Evolutionary conservation across 2,329 filamentous ascomycete genomes (phyloP).

Genomic region (Aspergillus sergii): DNA sequence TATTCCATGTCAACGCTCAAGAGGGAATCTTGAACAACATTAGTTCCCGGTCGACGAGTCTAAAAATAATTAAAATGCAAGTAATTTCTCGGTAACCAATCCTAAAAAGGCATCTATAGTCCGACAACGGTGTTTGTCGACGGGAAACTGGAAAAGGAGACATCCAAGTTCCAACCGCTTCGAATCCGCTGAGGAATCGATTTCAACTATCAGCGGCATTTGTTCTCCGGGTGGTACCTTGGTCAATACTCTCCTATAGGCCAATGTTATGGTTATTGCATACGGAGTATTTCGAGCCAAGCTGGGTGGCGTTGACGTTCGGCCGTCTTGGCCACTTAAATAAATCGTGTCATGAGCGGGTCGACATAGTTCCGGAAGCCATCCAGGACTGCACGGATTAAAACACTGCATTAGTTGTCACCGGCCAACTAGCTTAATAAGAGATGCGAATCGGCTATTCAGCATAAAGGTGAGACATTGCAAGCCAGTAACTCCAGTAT

Average conservation of each 20-base stretch:
- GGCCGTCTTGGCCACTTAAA: background rate
- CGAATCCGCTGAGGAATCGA: background rate
- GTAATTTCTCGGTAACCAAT: background rate
- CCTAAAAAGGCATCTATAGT: background rate
- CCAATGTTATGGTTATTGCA: background rate
- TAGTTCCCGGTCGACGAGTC: background rate
- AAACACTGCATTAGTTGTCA: background rate
- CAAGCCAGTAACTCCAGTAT: background rate
- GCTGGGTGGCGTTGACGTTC: background rate
- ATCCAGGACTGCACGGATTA: background rate
- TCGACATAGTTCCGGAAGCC: background rate
- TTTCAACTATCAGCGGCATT: background rate
- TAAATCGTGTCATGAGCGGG: background rate
- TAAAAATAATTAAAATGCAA: background rate
- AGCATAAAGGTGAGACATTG: background rate
- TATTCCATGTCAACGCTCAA: background rate
- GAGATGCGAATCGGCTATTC: background rate
- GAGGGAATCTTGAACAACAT: background rate
- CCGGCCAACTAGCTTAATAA: background rate
- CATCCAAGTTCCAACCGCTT: background rate
- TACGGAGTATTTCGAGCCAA: background rate
- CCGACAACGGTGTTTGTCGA: background rate
- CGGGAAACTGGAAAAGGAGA: background rate
- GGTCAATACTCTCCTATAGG: background rate
- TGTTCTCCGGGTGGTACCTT: background rate